phyloP scores from a whole-genome alignment of 2,329 filamentous ascomycete species.

The Zymoseptoria passerinii region DNA sequence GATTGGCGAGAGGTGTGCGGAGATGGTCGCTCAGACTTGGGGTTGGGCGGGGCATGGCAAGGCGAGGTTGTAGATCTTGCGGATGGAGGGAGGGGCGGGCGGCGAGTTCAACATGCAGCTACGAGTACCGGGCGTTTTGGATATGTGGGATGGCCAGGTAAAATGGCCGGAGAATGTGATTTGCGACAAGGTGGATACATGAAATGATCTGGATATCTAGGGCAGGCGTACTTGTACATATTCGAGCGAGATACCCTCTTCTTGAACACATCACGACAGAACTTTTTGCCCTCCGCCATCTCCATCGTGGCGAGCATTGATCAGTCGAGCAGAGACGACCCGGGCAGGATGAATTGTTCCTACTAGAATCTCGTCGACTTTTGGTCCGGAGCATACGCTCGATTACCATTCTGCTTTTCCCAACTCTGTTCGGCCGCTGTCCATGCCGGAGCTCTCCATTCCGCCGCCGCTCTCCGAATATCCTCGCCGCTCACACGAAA shows the following conservation, averaged over 20 bases:
- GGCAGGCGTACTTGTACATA: not conserved
- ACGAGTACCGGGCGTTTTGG: not conserved
- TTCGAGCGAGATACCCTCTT: not conserved
- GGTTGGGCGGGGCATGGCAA: constrained; percentile 53
- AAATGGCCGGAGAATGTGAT: not conserved
- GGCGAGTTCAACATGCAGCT: not conserved
- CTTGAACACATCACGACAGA: too few relatives aligned
- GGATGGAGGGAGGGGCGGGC: not conserved
- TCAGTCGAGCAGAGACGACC: too few relatives aligned
- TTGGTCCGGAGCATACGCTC: too few relatives aligned
- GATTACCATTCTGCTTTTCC: too few relatives aligned
- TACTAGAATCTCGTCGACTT: too few relatives aligned
- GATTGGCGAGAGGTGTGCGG: constrained; percentile 74
- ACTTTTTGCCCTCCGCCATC: too few relatives aligned
- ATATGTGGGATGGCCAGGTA: not conserved
- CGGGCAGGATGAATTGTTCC: too few relatives aligned
- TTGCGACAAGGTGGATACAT: not conserved
- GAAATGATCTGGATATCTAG: not conserved
- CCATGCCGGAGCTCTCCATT: too few relatives aligned
- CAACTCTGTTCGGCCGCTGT: too few relatives aligned
- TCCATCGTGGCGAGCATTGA: too few relatives aligned
- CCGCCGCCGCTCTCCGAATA: too few relatives aligned
- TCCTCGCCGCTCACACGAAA: too few relatives aligned
- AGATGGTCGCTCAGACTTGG: constrained; percentile 69
- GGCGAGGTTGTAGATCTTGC: constrained; percentile 46